Conservation (phyloP, 169 alveolate species). For the Sarcocystis neurona region DNA sequence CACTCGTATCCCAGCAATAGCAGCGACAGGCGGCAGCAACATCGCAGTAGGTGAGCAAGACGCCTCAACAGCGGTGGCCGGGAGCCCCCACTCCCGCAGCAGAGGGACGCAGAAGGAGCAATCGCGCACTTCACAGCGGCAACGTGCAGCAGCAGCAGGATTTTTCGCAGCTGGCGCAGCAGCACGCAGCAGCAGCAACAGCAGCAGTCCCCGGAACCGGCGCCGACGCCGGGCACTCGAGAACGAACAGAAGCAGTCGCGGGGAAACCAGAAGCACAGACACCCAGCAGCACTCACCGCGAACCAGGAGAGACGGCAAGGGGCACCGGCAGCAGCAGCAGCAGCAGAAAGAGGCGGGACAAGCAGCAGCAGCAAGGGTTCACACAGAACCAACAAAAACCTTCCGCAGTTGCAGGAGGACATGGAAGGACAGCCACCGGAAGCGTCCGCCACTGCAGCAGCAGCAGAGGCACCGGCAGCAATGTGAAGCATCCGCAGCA, state of each 20-base stretch:
- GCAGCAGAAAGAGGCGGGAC: no score
- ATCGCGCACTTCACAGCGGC: no score
- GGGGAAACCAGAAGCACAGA: neutral
- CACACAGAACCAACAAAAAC: no score
- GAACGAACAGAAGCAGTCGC: neutral
- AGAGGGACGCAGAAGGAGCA: neutral
- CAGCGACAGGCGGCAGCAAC: no score
- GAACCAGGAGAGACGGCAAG: neutral
- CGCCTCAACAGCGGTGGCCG: no score
- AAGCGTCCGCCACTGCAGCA: neutral
- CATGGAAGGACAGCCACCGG: neutral
- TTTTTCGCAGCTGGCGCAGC: neutral
- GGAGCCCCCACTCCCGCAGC: no score
- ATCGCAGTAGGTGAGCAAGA: no score
- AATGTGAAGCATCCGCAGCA: neutral
- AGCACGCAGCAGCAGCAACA: neutral
- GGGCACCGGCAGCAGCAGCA: slow-evolving; percentile 15
- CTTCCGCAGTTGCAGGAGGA: neutral
- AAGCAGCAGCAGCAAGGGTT: slow-evolving; percentile 24
- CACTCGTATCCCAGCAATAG: no score
- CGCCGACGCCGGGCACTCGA: slow-evolving; percentile 27
- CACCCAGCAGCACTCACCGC: neutral
- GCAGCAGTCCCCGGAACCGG: neutral
- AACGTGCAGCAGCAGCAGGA: neutral
- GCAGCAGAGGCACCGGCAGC: neutral